Percentiles rank a stretch among this genome's conserved stretches.
phyloP scores from a whole-genome alignment of 2,329 filamentous ascomycete species.

The Penicillium sp. region DNA sequence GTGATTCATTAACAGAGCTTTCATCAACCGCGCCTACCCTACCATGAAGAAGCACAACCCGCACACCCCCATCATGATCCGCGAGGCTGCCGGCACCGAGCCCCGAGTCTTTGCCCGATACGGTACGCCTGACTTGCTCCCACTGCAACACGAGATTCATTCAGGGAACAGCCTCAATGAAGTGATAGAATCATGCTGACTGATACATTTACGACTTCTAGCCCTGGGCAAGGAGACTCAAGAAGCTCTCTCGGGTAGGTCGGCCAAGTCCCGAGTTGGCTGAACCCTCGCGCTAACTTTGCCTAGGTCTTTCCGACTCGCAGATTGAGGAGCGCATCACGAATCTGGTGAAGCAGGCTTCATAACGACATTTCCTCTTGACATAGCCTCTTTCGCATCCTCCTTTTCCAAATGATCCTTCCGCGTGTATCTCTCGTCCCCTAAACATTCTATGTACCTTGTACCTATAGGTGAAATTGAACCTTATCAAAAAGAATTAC shows the following conservation, averaged over 20 bases:
- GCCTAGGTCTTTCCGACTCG: conserved; percentile 59
- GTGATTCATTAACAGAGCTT: conserved; percentile 55
- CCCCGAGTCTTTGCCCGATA: conserved; percentile 90
- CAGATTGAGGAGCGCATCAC: conserved; percentile 65
- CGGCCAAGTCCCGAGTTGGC: not conserved
- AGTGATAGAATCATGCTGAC: conserved; percentile 10
- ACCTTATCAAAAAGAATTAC: conserved; percentile 1
- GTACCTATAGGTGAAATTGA: conserved; percentile 38
- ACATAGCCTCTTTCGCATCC: conserved; percentile 6
- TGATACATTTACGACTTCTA: conserved; percentile 25
- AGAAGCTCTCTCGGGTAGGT: conserved; percentile 53
- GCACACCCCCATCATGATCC: conserved; percentile 83
- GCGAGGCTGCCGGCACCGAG: conserved; percentile 78
- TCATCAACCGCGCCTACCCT: conserved; percentile 85
- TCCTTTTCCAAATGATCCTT: conserved; percentile 19
- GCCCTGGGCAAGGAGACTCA: conserved; percentile 64
- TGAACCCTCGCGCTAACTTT: conserved; percentile 9
- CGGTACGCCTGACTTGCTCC: conserved; percentile 50
- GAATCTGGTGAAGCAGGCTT: conserved; percentile 52
- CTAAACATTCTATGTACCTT: conserved; percentile 33
- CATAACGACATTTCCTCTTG: conserved; percentile 22
- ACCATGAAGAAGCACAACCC: conserved; percentile 99
- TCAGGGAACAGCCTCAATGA: not conserved
- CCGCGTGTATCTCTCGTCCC: conserved; percentile 17
- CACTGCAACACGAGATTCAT: too few species aligned